Evolutionary conservation across 75 land plant species (phyloP).

Genomic region (Cupressus sempervirens): DNA sequence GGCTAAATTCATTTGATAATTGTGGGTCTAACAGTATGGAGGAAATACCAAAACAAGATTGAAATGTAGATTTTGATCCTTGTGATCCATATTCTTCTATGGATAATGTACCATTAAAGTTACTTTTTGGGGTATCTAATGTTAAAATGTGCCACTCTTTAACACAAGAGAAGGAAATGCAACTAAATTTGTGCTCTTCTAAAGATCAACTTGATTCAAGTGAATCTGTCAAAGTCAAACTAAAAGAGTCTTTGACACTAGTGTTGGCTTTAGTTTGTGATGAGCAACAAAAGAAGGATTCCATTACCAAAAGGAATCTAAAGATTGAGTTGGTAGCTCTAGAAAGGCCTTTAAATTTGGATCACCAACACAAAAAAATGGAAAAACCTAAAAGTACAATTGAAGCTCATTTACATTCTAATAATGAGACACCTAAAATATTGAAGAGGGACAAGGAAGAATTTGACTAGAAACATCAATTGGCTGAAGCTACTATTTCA

Average conservation of each 20-base stretch:
- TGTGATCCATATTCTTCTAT: conserved; percentile 12
- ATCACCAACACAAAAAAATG: background rate
- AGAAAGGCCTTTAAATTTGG: background rate
- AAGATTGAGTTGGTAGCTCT: background rate
- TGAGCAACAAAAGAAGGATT: conserved; percentile 17
- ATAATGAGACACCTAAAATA: conserved; percentile 3
- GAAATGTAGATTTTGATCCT: conserved; percentile 1
- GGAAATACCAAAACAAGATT: background rate
- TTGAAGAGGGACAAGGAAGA: conserved; percentile 15
- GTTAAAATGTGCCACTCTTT: background rate
- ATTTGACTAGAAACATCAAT: conserved; percentile 17
- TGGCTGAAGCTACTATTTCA: conserved; percentile 25
- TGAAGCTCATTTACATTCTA: background rate
- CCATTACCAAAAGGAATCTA: conserved; percentile 8
- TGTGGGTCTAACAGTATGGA: background rate
- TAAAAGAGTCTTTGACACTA: conserved; percentile 71
- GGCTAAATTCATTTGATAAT: background rate
- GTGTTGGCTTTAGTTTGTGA: conserved; percentile 46
- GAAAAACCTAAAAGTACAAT: background rate
- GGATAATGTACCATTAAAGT: conserved; percentile 9
- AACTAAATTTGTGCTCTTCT: conserved; percentile 15
- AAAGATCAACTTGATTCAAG: conserved; percentile 26
- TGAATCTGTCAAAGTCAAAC: conserved; percentile 61
- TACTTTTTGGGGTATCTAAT: conserved; percentile 11
- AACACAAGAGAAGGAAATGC: conserved; percentile 3